A percentile compares a stretch with the other conserved stretches of the same genome.
These are phyloP conservation scores for Nigrospora sphaerica DNA, from an alignment of 2,329 filamentous ascomycete genomes.

Conservation along the genomic window DNA sequence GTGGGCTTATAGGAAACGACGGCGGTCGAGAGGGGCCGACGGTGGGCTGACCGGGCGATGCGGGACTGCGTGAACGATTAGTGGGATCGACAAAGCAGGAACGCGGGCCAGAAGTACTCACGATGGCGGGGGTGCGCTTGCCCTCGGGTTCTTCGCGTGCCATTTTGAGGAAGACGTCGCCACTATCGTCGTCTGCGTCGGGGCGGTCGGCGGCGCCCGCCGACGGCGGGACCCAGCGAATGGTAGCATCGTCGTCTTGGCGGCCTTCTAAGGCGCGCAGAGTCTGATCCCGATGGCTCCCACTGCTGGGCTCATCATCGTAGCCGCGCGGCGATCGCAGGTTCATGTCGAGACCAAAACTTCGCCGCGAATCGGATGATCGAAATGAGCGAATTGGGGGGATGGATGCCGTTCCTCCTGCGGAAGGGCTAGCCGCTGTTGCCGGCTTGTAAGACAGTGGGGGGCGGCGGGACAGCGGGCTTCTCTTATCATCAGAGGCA, in stretches of 20 bases:
- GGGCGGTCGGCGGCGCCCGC: conserved; percentile 9
- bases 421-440: conserved; percentile 17
- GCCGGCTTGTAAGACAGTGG: conserved; percentile 44
- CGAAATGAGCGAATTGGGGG: conserved; percentile 50
- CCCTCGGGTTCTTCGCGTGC: conserved; percentile 39
- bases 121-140: conserved; percentile 29
- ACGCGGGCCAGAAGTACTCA: conserved; percentile 27
- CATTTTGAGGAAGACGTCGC: conserved; percentile 53
- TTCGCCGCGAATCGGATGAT: conserved; percentile 50
- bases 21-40: conserved; percentile 46
- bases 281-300: conserved; percentile 40
- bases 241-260: conserved; percentile 22
- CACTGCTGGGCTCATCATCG: conserved; percentile 36
- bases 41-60: conserved; percentile 36
- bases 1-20: conserved; percentile 38
- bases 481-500: conserved; percentile 41
- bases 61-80: conserved; percentile 32
- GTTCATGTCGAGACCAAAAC: conserved; percentile 46
- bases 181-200: conserved; percentile 42
- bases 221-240: conserved; percentile 28
- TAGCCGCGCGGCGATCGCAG: conserved; percentile 32
- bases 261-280: conserved; percentile 44
- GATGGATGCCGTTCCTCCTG: conserved; percentile 25
- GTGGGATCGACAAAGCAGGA: neutral
- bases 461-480: conserved; percentile 32